Evolutionary conservation across 768 basidiomycete species (phyloP).

Genomic region (Termitomyces sp.): DNA sequence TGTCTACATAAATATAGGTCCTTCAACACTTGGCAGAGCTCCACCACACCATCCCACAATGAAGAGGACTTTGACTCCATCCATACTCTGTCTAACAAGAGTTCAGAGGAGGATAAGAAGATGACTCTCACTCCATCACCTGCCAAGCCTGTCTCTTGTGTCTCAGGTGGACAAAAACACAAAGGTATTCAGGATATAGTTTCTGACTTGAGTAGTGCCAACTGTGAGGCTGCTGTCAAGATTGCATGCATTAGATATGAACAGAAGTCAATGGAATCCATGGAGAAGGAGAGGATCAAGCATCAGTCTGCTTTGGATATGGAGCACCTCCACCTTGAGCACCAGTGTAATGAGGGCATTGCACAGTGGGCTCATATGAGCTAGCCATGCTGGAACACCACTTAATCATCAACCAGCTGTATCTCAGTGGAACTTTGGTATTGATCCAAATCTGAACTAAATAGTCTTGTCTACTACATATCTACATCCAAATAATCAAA

Average conservation of each 20-base stretch:
- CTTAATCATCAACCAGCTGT: neutral
- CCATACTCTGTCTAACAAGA: too few species aligned
- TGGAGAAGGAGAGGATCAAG: neutral
- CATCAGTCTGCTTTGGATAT: neutral
- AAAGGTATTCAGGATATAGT: neutral
- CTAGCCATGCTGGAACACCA: neutral
- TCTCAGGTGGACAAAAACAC: neutral
- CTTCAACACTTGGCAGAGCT: too few species aligned
- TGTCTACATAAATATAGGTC: too few species aligned
- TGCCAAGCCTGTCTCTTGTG: neutral
- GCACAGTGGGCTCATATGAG: neutral
- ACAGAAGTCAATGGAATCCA: neutral
- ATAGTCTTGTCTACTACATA: neutral
- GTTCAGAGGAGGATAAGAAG: neutral
- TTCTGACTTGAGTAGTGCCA: neutral
- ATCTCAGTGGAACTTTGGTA: neutral
- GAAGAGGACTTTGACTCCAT: too few species aligned
- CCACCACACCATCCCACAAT: too few species aligned
- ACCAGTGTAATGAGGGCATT: neutral
- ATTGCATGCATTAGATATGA: neutral
- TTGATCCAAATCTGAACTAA: neutral
- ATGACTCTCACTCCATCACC: neutral
- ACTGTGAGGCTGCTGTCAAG: neutral
- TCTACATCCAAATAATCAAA: neutral
- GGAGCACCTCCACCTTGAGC: neutral